A percentile compares a stretch with the other conserved stretches of the same genome.
Evolutionary conservation across 129 eudicot genomes (phyloP).

Genomic region (Centrapalus pauciflorus): DNA sequence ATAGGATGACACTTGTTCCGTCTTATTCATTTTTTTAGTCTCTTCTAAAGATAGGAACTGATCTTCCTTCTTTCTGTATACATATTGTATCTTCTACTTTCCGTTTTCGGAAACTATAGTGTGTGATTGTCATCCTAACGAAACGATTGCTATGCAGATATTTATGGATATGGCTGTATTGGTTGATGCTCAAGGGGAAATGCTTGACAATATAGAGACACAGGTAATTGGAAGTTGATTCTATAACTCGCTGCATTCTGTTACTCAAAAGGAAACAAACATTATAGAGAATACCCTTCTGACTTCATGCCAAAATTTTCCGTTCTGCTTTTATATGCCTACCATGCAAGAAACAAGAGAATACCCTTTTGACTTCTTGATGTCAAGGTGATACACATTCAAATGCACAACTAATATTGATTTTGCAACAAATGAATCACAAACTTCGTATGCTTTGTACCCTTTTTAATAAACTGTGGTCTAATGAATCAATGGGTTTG

Average conservation of each 20-base stretch:
- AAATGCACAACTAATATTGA: neutral
- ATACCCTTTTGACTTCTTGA: slow-evolving; percentile 1
- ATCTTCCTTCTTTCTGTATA: too few species aligned
- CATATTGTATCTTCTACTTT: neutral
- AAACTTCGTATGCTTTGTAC: neutral
- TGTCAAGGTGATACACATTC: neutral
- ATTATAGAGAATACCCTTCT: neutral
- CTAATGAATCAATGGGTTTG: neutral
- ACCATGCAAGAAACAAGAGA: neutral
- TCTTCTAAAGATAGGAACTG: too few species aligned
- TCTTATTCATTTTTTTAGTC: too few species aligned
- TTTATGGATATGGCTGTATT: slow-evolving; percentile 91
- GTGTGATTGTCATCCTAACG: neutral
- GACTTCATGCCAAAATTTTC: neutral
- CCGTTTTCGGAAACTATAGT: neutral
- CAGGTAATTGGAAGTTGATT: slow-evolving; percentile 50
- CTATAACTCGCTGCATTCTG: neutral
- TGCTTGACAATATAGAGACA: slow-evolving; percentile 91
- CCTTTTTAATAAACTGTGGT: neutral
- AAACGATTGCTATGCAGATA: slow-evolving; percentile 43
- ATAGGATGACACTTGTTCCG: too few species aligned
- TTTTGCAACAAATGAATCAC: neutral
- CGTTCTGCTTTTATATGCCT: neutral
- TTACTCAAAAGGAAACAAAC: neutral
- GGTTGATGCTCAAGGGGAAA: slow-evolving; percentile 95